phyloP scores from a whole-genome alignment of 2,329 filamentous ascomycete genomes.

The Sporothrix schenckii region DNA sequence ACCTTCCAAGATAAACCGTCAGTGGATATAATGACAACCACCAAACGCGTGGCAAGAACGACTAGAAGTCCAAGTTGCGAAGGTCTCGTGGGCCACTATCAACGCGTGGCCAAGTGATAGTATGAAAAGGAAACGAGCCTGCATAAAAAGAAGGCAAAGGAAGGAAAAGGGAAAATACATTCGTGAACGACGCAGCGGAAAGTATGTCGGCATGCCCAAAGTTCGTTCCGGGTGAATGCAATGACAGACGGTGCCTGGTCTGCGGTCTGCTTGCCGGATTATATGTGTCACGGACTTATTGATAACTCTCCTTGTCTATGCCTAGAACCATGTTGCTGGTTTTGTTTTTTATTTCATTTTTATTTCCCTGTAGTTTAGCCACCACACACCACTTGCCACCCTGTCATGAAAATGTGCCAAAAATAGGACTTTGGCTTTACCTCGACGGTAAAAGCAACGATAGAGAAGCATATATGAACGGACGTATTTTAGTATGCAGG shows the following conservation, averaged over 20 bases:
- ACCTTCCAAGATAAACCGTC: background rate
- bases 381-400: background rate
- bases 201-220: background rate
- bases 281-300: background rate
- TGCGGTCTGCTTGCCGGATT: background rate
- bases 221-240: background rate
- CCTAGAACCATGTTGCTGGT: background rate
- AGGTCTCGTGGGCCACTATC: background rate
- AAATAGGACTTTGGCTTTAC: background rate
- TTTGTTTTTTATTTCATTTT: background rate
- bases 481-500: too few species aligned
- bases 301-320: background rate
- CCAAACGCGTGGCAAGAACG: background rate
- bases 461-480: too few species aligned
- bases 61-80: background rate
- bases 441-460: too few species aligned
- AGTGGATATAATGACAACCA: background rate
- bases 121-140: background rate
- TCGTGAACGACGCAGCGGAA: background rate
- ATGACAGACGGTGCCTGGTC: background rate
- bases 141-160: background rate
- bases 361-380: constrained; percentile 4
- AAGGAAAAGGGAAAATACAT: background rate
- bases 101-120: background rate
- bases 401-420: background rate